Evolutionary conservation across 1,284 basidiomycete genomes (phyloP).

Genomic region (Exobasidium cylindrosporum): DNA sequence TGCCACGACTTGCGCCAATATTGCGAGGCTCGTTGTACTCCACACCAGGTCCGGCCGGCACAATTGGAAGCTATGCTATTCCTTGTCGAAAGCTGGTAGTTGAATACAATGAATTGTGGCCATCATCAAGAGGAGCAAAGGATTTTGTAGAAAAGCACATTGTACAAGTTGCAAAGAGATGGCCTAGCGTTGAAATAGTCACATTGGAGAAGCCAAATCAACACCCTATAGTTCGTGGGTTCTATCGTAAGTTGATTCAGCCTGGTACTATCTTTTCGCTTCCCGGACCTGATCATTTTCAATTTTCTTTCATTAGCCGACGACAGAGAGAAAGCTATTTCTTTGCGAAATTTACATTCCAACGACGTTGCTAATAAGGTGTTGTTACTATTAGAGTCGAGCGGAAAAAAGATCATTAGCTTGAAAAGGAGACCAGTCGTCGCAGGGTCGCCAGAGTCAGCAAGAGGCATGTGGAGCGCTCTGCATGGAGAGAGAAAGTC

Average conservation of each 20-base stretch:
- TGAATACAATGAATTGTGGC: conserved; percentile 22
- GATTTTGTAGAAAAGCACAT: conserved; percentile 22
- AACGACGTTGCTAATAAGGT: conserved; percentile 20
- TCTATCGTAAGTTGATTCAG: conserved; percentile 23
- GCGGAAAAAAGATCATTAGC: conserved; percentile 20
- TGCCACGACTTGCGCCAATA: conserved; percentile 2
- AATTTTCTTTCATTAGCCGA: conserved; percentile 21
- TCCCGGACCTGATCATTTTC: background rate
- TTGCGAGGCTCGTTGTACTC: background rate
- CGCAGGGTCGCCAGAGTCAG: conserved; percentile 23
- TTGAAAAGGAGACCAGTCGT: conserved; percentile 27
- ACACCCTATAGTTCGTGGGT: conserved; percentile 21
- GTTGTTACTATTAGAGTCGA: conserved; percentile 24
- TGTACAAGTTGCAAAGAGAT: conserved; percentile 16
- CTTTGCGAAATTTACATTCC: conserved; percentile 19
- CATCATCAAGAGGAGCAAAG: conserved; percentile 20
- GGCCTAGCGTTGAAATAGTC: conserved; percentile 27
- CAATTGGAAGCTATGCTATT: conserved; percentile 19
- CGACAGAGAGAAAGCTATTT: conserved; percentile 24
- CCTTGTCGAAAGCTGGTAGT: conserved; percentile 31
- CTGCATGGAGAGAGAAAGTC: conserved; percentile 22
- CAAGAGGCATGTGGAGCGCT: conserved; percentile 31
- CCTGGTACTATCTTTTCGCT: background rate
- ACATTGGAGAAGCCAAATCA: conserved; percentile 20
- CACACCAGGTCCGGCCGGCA: conserved; percentile 19